Evolutionary conservation across 2,329 filamentous ascomycete species (phyloP).

Genomic region (Fusarium brachygibbosum): DNA sequence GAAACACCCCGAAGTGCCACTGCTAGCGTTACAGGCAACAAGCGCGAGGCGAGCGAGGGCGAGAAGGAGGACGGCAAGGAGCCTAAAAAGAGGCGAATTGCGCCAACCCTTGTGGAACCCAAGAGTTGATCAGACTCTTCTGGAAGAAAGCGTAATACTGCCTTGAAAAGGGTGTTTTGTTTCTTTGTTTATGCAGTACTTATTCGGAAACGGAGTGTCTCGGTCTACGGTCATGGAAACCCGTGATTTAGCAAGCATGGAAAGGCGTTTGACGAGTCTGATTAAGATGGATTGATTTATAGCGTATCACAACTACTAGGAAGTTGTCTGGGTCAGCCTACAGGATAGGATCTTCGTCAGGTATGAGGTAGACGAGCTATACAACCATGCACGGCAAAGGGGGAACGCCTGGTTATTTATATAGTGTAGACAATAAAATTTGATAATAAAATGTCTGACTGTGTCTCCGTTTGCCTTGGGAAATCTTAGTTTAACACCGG

Average conservation of each 20-base stretch:
- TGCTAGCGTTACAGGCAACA: slow-evolving; percentile 59
- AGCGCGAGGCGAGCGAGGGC: slow-evolving; percentile 69
- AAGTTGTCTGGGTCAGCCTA: slow-evolving; percentile 17
- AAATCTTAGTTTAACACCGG: slow-evolving; percentile 56
- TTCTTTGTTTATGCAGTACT: slow-evolving; percentile 25
- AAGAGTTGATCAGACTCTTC: slow-evolving; percentile 31
- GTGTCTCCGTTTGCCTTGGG: not conserved
- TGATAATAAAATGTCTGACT: not conserved
- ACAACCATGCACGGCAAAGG: slow-evolving; percentile 27
- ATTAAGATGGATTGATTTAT: slow-evolving; percentile 24
- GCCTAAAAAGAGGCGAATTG: slow-evolving; percentile 78
- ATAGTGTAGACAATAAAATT: slow-evolving; percentile 38
- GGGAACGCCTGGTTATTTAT: slow-evolving; percentile 22
- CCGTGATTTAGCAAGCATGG: slow-evolving; percentile 48
- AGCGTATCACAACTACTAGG: slow-evolving; percentile 9
- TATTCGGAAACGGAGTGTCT: slow-evolving; percentile 17
- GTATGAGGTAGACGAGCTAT: slow-evolving; percentile 34
- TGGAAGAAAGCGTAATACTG: slow-evolving; percentile 1
- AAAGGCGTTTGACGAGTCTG: slow-evolving; percentile 50
- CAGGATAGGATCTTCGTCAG: slow-evolving; percentile 10
- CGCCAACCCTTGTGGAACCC: slow-evolving; percentile 70
- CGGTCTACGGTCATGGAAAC: slow-evolving; percentile 27
- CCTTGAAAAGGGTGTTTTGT: slow-evolving; percentile 32
- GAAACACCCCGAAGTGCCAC: slow-evolving; percentile 76
- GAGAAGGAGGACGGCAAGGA: slow-evolving; percentile 67